phyloP scores from a whole-genome alignment of 2,329 filamentous ascomycete species.

The Aspergillus brunneoviolaceus region DNA sequence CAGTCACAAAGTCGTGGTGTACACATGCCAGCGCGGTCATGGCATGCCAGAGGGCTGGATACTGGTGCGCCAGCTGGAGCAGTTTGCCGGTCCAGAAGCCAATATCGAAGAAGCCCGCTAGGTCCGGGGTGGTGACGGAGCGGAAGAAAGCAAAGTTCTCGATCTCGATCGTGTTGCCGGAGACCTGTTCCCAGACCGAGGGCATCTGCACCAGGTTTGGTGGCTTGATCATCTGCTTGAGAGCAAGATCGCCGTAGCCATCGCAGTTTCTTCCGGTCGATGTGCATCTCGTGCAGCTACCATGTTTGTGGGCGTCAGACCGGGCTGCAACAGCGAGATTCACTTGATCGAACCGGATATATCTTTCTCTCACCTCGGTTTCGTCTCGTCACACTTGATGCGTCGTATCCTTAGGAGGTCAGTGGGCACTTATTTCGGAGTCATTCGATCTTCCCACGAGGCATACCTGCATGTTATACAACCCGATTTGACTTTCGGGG shows the following conservation, averaged over 20 bases:
- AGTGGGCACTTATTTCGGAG: neutral
- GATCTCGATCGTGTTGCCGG: neutral
- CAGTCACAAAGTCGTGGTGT: constrained; percentile 2
- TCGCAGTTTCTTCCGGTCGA: constrained; percentile 9
- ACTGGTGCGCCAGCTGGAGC: constrained; percentile 1
- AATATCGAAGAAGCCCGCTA: constrained; percentile 1
- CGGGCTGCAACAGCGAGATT: too few relatives aligned
- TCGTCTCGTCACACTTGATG: constrained; percentile 9
- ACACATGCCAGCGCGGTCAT: constrained; percentile 8
- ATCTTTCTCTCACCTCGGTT: neutral
- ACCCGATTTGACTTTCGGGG: constrained; percentile 2
- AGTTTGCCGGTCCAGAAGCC: neutral
- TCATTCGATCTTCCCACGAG: neutral
- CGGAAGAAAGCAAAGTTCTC: constrained; percentile 4
- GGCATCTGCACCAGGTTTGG: neutral
- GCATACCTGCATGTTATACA: constrained; percentile 6
- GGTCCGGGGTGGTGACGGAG: neutral
- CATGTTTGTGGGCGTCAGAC: neutral
- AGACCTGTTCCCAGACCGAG: neutral
- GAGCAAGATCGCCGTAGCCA: neutral
- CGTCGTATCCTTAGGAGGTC: neutral
- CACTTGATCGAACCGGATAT: neutral
- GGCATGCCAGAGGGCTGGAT: constrained; percentile 6
- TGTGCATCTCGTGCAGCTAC: constrained; percentile 4
- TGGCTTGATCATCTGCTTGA: neutral